Evolutionary conservation across 768 basidiomycete genomes (phyloP), one percentile per base, ranked within the genome.

Genomic region (Brasilioporus rufonigricans): DNA sequence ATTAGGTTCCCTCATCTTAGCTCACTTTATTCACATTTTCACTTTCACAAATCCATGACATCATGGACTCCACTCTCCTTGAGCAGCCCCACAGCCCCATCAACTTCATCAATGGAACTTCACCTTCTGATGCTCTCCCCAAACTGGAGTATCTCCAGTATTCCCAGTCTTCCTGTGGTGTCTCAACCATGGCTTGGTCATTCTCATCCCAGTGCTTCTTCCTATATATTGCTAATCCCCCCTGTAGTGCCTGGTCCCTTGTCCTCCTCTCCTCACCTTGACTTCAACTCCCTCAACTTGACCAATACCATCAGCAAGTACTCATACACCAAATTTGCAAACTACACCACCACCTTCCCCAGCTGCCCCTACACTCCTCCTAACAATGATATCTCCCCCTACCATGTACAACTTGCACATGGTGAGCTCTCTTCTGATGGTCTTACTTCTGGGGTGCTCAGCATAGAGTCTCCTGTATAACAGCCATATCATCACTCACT

Each of bases 401-500:
- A 80, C 86, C 44, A 80, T 89, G 57, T 87, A 88, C 72, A 83
- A 78, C 74, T 89, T 59, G 84, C 81, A 62, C 81, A 76, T 43
- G 86, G 85, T 56, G 89, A 90, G 68, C 71, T 86, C 52, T 86
- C 85, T 14, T 88, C 87, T 18, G 88, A 90, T 65, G 80, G 84
- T 58, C 74, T 82, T 49, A 72, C 79, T 60, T 84, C 87, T 54
- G 82, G 80, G n/a, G n/a, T n/a, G n/a, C n/a, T n/a, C n/a, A n/a
- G n/a, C n/a, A n/a, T n/a, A n/a, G n/a, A n/a, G n/a, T n/a, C n/a
- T n/a, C n/a, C n/a, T n/a, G n/a, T n/a, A n/a, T n/a, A n/a, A n/a
- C n/a, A n/a, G n/a, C n/a, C n/a, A n/a, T n/a, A n/a, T n/a, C n/a
- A n/a, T n/a, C n/a, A 83, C 92, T 75, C 68, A 97, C 94, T 93